A percentile compares a stretch with the other conserved stretches of the same genome.
Conservation (phyloP, 1,284 basidiomycete species). For the Inonotus hispidus region DNA sequence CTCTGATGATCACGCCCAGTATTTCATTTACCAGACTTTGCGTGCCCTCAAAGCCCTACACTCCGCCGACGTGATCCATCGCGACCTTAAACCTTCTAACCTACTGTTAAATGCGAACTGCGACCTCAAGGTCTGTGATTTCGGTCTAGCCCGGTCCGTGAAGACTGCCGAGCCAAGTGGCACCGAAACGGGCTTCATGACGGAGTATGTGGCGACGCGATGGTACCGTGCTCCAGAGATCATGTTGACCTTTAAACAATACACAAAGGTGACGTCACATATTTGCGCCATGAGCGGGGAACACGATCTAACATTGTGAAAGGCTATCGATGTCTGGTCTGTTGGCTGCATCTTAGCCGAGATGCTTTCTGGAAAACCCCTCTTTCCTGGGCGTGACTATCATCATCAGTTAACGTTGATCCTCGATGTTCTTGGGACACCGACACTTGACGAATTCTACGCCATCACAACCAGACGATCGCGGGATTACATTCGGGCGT, state of each 20-base stretch:
- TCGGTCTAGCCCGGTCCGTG: slow-evolving; percentile 85
- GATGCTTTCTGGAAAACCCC: slow-evolving; percentile 90
- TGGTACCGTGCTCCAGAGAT: slow-evolving; percentile 96
- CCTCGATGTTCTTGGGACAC: slow-evolving; percentile 89
- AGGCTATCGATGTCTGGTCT: slow-evolving; percentile 93
- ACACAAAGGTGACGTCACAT: slow-evolving; percentile 67
- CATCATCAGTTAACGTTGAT: slow-evolving; percentile 93
- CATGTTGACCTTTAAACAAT: slow-evolving; percentile 96
- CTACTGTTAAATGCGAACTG: slow-evolving; percentile 95
- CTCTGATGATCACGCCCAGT: slow-evolving; percentile 74
- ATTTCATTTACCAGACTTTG: slow-evolving; percentile 84
- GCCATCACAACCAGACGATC: slow-evolving; percentile 82
- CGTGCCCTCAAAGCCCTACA: slow-evolving; percentile 93
- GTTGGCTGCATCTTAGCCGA: slow-evolving; percentile 97
- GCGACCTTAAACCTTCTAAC: slow-evolving; percentile 95
- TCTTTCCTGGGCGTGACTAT: slow-evolving; percentile 96
- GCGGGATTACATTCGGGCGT: slow-evolving; percentile 83
- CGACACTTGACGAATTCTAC: slow-evolving; percentile 87
- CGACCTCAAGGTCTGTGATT: slow-evolving; percentile 93
- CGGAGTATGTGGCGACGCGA: slow-evolving; percentile 90
- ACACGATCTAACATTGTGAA: slow-evolving; percentile 18
- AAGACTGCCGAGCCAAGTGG: slow-evolving; percentile 82
- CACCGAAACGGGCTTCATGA: slow-evolving; percentile 88
- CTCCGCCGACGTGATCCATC: slow-evolving; percentile 91
- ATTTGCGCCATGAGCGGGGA: slow-evolving; percentile 15